Evolutionary conservation across 176 grass and related monocot species (phyloP), one percentile per base, ranked within the genome.

Genomic region (Lolium perenne): DNA sequence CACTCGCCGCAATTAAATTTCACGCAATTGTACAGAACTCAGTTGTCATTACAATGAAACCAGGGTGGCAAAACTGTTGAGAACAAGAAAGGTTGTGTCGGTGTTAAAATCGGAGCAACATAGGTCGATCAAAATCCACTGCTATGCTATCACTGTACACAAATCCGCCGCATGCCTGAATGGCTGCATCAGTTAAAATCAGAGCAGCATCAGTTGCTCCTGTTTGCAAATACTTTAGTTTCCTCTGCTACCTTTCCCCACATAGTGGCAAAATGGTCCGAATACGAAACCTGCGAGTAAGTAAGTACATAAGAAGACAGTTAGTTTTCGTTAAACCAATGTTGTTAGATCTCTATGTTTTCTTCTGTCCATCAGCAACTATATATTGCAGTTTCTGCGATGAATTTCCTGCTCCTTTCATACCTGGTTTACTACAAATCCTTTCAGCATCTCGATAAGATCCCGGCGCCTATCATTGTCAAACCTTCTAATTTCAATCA

Each of bases 341-440:
- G 10, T 1, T 29, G 18, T 0, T 62, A 9, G 14, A 81, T 35
- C 2, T 25, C 13, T 45, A 5, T 56, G 5, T 32, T 53, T 38
- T 23, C 50, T 51, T 20, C 20, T 14, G 17, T 38, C 35, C 25
- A 22, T 40, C 59, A 58, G 55, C 17, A 82, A 23, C 76, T 18
- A 10, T 46, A 45, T 21, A 48, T 22, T 7, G 40, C 48, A 60
- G 14, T 71, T 64, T 48, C 70, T n/a, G 46, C 6, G 0, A 25
- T 10, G n/a, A 35, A 2, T 80, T 68, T 61, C 47, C 56, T 80
- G 7, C n/a, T 21, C 25, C 63, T 16, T 38, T 17, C 70, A 15
- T 95, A 97, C 95, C 95, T 98, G 87, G 80, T 87, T 94, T 79
- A 83, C 82, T 15, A 94, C 91, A 91, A 94, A 98, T 62, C 90